These are phyloP conservation scores for Geoglossum cookeanum DNA, from an alignment of 2,329 filamentous ascomycete genomes.

Conservation along the genomic window DNA sequence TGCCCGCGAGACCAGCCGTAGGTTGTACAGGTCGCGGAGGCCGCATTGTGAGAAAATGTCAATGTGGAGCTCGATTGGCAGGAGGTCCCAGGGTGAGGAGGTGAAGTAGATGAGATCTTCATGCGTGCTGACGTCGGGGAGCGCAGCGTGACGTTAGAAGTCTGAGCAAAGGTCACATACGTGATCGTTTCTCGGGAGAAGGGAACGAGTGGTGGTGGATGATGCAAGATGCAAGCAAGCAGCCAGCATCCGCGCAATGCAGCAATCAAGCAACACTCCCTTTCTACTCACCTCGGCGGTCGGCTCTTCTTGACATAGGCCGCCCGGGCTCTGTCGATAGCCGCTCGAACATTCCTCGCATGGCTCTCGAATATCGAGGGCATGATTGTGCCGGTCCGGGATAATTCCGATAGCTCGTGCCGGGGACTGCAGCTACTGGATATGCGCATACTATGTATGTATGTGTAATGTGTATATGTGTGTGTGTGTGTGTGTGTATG, in stretches of 20 bases:
- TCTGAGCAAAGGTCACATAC: background rate
- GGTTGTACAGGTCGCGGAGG: constrained; percentile 18
- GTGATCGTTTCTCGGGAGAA: background rate
- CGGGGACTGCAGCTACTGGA: too few relatives aligned
- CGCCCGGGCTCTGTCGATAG: constrained; percentile 16
- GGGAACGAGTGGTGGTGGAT: background rate
- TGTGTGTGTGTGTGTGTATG: too few relatives aligned
- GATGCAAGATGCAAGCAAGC: too few relatives aligned
- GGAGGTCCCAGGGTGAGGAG: constrained; percentile 20
- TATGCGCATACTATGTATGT: too few relatives aligned
- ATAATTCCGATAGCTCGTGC: too few relatives aligned
- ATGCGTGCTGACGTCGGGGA: constrained; percentile 9
- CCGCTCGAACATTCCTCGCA: constrained; percentile 14
- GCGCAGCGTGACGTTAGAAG: background rate
- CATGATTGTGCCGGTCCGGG: background rate
- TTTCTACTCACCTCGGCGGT: background rate
- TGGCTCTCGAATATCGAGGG: constrained; percentile 1
- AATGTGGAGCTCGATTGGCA: constrained; percentile 24
- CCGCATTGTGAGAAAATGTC: constrained; percentile 23
- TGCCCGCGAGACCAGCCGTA: constrained; percentile 22
- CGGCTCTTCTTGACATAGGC: constrained; percentile 14
- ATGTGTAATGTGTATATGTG: too few relatives aligned
- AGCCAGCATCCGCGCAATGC: too few relatives aligned
- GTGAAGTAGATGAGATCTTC: constrained; percentile 14
- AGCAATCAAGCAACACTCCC: background rate